A percentile compares a stretch with the other conserved stretches of the same genome.
These are phyloP conservation scores for Vigna unguiculata DNA, from an alignment of 306 rosid species.

Conservation along the genomic window DNA sequence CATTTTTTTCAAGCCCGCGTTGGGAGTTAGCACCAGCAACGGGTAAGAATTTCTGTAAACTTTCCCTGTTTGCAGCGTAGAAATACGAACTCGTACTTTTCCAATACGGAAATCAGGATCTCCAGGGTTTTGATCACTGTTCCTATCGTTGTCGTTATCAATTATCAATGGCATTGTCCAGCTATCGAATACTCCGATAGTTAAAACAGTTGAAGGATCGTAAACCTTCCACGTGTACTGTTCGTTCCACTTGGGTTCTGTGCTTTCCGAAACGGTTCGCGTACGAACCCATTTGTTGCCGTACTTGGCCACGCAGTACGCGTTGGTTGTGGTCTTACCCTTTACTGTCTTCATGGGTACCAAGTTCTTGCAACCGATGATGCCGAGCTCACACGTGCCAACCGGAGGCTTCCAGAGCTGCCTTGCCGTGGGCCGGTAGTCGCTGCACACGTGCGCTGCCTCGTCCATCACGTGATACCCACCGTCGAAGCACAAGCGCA, in stretches of 20 bases:
- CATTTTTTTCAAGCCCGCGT: conserved; percentile 66
- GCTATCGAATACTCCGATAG: conserved; percentile 77
- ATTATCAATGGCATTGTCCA: conserved; percentile 30
- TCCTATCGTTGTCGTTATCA: conserved; percentile 39
- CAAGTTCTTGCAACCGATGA: conserved; percentile 69
- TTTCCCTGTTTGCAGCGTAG: conserved; percentile 67
- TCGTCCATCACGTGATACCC: conserved; percentile 99
- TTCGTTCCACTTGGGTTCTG: conserved; percentile 93
- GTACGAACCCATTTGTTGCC: conserved; percentile 91
- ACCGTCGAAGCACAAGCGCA: conserved; percentile 82
- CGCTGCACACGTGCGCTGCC: conserved; percentile 79
- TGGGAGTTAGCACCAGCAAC: conserved; percentile 51
- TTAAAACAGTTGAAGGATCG: conserved; percentile 86
- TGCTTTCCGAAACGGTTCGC: conserved; percentile 65
- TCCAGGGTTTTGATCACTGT: no score
- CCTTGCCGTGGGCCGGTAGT: conserved; percentile 88
- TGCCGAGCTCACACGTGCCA: conserved; percentile 77
- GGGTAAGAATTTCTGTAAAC: conserved; percentile 75
- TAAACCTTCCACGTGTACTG: conserved; percentile 91
- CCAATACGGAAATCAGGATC: conserved; percentile 71
- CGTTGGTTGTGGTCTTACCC: conserved; percentile 70
- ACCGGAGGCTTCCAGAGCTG: conserved; percentile 88
- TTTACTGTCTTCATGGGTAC: conserved; percentile 72
- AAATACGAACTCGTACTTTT: conserved; percentile 71
- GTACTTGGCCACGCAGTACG: conserved; percentile 85